Evolutionary conservation across 106 monocot genomes (phyloP), one percentile per base, ranked within the genome.

Genomic region (Acanthochlamys bracteata): DNA sequence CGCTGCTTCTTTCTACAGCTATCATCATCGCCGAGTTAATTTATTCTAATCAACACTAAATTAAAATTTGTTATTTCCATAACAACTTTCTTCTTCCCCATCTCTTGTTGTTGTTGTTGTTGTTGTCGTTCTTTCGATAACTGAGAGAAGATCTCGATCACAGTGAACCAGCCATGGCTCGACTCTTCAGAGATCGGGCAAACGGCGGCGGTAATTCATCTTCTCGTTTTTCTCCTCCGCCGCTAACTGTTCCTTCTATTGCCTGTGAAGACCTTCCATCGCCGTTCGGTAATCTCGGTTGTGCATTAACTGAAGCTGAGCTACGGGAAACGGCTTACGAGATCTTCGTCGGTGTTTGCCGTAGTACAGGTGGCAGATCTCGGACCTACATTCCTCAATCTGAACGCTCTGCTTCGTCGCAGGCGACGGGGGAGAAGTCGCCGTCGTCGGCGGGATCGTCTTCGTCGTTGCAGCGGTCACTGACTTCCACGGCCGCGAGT

Each of bases 151-250:
- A 33, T 33, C 33, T 33, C 1, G 33, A 3, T 33, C 33, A 33
- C 33, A 33, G 33, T 6, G 33, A 2, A 49, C 6, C 49, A 49
- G 15, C 49, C 49, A 83, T 83, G 83, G 71, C 77, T 41, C 73
- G 76, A n/a, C 86, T 80, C 42, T 78, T 79, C 67, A 33, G 79
- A 26, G 85, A 84, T 12, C 27, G 69, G 26, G 66, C 58, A n/a
- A 41, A 47, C 43, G 39, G 49, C 46, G 62, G 65, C 55, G 42
- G 61, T 42, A 21, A 17, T 55, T 10, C n/a, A 10, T 55, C 55
- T 55, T 55, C 42, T 14, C 53, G 17, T 17, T 53, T n/a, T 22
- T 16, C n/a, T 9, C 7, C 41, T n/a, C 14, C 55, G 2, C 57
- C 74, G 13, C 24, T 23, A 11, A 39, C 20, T 17, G 20, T 9